phyloP scores from a whole-genome alignment of 2,329 filamentous ascomycete species.

The Triangularia verruculosa region DNA sequence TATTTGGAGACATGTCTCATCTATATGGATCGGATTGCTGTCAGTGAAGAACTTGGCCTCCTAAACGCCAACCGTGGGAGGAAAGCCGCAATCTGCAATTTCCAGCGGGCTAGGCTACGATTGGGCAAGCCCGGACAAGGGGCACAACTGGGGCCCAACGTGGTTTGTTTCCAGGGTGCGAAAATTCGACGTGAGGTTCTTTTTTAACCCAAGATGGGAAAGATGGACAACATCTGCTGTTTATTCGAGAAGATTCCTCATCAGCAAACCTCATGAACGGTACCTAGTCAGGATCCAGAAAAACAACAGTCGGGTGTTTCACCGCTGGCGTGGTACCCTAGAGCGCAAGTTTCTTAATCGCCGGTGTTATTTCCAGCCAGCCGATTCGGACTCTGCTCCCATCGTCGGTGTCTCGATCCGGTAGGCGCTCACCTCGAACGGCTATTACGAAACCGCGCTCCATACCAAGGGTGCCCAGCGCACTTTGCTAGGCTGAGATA shows the following conservation, averaged over 20 bases:
- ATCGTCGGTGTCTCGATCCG: background rate
- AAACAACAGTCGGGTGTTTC: background rate
- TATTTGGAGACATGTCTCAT: background rate
- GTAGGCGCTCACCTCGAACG: background rate
- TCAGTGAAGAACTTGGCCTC: background rate
- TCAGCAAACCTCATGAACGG: background rate
- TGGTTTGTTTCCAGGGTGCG: background rate
- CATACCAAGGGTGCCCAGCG: background rate
- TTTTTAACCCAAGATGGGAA: background rate
- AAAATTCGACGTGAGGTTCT: background rate
- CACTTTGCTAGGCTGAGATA: background rate
- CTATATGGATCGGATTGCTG: background rate
- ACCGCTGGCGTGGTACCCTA: background rate
- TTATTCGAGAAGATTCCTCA: background rate
- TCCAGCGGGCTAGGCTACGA: background rate
- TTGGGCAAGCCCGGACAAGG: background rate
- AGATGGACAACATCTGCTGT: background rate
- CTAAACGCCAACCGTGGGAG: background rate
- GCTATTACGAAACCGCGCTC: background rate
- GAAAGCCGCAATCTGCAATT: conserved; percentile 17
- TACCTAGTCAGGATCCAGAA: background rate
- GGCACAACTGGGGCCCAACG: background rate
- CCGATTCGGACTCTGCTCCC: background rate
- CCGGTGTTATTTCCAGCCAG: background rate
- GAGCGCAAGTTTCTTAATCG: background rate